A percentile compares a stretch with the other conserved stretches of the same genome.
Evolutionary conservation across 2,329 filamentous ascomycete genomes (phyloP).

Genomic region (Colletotrichum liaoningense): DNA sequence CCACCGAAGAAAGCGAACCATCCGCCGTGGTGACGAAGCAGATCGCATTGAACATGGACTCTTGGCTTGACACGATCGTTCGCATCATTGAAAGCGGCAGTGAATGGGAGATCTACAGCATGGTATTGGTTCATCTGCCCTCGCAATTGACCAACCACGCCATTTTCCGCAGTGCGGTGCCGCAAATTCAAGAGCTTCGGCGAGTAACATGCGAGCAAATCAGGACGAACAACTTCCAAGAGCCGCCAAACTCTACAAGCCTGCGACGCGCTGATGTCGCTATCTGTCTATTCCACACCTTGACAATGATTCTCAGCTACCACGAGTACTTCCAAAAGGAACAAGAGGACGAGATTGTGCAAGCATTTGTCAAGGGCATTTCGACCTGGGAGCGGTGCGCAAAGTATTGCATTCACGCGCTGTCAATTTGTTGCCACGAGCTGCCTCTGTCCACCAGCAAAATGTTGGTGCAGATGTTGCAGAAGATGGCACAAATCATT

Average conservation of each 20-base stretch:
- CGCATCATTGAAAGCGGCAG: slow-evolving; percentile 75
- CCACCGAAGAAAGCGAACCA: slow-evolving; percentile 20
- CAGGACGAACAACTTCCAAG: slow-evolving; percentile 79
- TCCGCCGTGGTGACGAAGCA: slow-evolving; percentile 42
- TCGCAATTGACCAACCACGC: slow-evolving; percentile 92
- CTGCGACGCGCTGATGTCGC: slow-evolving; percentile 90
- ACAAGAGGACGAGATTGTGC: slow-evolving; percentile 91
- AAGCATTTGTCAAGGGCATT: slow-evolving; percentile 87
- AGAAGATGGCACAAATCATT: slow-evolving; percentile 96
- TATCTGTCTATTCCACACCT: slow-evolving; percentile 85
- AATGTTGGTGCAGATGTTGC: slow-evolving; percentile 84
- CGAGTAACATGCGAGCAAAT: slow-evolving; percentile 86
- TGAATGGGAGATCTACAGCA: slow-evolving; percentile 95
- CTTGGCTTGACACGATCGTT: slow-evolving; percentile 83
- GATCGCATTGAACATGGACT: slow-evolving; percentile 67
- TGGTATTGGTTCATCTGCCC: slow-evolving; percentile 85
- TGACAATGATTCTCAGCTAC: slow-evolving; percentile 92
- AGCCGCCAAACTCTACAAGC: slow-evolving; percentile 82
- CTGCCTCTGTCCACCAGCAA: slow-evolving; percentile 89
- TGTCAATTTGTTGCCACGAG: slow-evolving; percentile 96
- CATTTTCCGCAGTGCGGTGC: slow-evolving; percentile 79
- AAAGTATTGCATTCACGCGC: slow-evolving; percentile 92
- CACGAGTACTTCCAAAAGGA: slow-evolving; percentile 85
- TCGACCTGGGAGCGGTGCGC: slow-evolving; percentile 87
- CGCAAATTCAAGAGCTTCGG: slow-evolving; percentile 81